Evolutionary conservation across 768 basidiomycete genomes (phyloP).

Genomic region (Hericium erinaceus): DNA sequence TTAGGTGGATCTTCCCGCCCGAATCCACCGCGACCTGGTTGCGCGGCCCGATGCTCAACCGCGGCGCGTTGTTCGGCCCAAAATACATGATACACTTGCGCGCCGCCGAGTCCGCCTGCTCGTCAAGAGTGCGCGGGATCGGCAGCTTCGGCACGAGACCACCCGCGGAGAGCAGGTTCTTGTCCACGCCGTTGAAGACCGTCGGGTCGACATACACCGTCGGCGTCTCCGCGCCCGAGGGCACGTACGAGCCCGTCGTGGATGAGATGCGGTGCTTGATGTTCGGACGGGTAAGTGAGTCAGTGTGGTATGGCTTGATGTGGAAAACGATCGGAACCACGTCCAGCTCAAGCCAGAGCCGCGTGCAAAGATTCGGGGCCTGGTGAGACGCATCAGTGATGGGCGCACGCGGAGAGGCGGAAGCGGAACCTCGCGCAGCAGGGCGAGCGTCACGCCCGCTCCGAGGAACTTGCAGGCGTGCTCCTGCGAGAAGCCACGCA

Average conservation of each 20-base stretch:
- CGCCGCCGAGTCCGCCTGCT: constrained; percentile 80
- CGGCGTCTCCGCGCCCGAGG: constrained; percentile 71
- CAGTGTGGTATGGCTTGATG: constrained; percentile 76
- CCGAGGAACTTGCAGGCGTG: constrained; percentile 85
- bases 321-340: constrained; percentile 82
- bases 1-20: constrained; percentile 75
- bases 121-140: constrained; percentile 68
- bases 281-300: constrained; percentile 69
- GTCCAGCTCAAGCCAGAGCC: constrained; percentile 75
- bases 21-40: constrained; percentile 87
- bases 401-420: neutral
- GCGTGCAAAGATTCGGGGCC: constrained; percentile 77
- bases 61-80: constrained; percentile 76
- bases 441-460: constrained; percentile 62
- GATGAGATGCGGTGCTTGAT: constrained; percentile 78
- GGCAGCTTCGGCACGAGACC: constrained; percentile 52
- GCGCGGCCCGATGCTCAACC: constrained; percentile 70
- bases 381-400: constrained; percentile 22
- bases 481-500: constrained; percentile 64
- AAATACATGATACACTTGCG: constrained; percentile 80
- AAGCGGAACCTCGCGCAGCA: constrained; percentile 55
- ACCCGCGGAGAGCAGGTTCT: constrained; percentile 30
- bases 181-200: constrained; percentile 30
- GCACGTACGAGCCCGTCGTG: constrained; percentile 67
- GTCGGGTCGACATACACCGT: constrained; percentile 54